These are phyloP conservation scores for Hygrophoropsis aurantiaca DNA, from an alignment of 768 basidiomycete genomes.

Conservation along the genomic window DNA sequence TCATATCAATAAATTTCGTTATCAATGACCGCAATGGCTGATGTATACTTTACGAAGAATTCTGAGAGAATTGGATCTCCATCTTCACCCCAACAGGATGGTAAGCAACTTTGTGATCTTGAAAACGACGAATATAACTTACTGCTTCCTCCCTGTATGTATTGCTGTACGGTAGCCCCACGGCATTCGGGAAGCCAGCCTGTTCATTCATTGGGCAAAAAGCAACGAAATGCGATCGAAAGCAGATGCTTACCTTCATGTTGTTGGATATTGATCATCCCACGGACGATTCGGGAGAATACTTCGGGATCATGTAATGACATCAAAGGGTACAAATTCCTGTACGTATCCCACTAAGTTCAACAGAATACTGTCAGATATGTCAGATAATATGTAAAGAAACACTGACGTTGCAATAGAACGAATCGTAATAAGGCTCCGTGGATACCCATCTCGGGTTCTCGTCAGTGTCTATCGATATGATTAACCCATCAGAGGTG, in stretches of 20 bases:
- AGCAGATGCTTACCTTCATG: constrained; percentile 48
- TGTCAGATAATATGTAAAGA: neutral
- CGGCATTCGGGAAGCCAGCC: constrained; percentile 71
- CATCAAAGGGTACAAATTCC: constrained; percentile 62
- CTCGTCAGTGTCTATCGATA: constrained; percentile 53
- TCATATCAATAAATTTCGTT: neutral
- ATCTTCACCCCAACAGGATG: constrained; percentile 35
- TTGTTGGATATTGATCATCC: constrained; percentile 66
- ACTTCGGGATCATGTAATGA: constrained; percentile 61
- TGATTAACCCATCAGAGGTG: neutral
- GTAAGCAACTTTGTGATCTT: neutral
- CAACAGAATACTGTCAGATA: neutral
- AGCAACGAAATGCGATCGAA: neutral
- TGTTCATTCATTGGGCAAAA: too few relatives aligned
- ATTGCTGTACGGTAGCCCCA: constrained; percentile 51
- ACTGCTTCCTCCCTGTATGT: constrained; percentile 64
- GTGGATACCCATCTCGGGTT: constrained; percentile 63
- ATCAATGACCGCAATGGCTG: neutral
- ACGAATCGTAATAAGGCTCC: constrained; percentile 66
- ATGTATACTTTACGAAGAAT: constrained; percentile 59
- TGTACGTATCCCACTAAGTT: constrained; percentile 62
- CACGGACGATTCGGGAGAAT: constrained; percentile 59
- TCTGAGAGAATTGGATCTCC: constrained; percentile 64
- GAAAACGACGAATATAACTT: constrained; percentile 21
- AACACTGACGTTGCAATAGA: constrained; percentile 62